Evolutionary conservation across 768 basidiomycete species (phyloP), one percentile per base, ranked within the genome.

Genomic region (Brasilioporus rufonigricans): DNA sequence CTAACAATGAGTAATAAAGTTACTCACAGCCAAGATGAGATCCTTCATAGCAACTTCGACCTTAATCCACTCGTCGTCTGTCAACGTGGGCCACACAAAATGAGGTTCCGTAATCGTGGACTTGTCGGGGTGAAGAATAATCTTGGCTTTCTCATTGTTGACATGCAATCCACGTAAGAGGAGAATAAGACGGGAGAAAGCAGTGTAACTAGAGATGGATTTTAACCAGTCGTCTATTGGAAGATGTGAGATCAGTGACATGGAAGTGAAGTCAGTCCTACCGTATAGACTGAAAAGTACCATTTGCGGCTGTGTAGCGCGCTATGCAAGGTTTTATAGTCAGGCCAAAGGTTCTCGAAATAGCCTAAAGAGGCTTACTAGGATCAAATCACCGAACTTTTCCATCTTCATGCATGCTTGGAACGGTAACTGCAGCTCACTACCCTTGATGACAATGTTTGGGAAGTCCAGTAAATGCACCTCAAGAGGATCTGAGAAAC

Each of bases 361-460:
- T 10, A 9, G 50, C 23, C 14, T n/a, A 36, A 38, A 26, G 32
- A 18, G 1, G 63, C 79, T 48, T 67, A 87, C 87, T 70, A 98
- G 71, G 61, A 98, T 98, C 58, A 99, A 77, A 70, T 99, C 97
- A 76, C 97, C 97, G 62, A 99, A 98, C 74, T 98, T 98, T 82
- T 99, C 97, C 89, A 98, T 95, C 80, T 98, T 98, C 92, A 99
- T 94, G 64, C 94, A 96, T 16, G 97, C 96, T 74, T 98, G 96
- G 94, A 99, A 99, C 0, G 97, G 97, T 53, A 98, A 77, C 65
- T 99, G 97, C 45, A 99, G 78, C 71, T 99, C 97, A 61, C 91
- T 94, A 54, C 97, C 97, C 76, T 98, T 98, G 80, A 99, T 99
- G 73, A 99, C 97, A 61, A 99, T 99, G 74, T 99, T 99, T 48